A percentile compares a stretch with the other conserved stretches of the same genome.
phyloP scores from a whole-genome alignment of 139 green algal genomes.

The Asterochloris sp. region DNA sequence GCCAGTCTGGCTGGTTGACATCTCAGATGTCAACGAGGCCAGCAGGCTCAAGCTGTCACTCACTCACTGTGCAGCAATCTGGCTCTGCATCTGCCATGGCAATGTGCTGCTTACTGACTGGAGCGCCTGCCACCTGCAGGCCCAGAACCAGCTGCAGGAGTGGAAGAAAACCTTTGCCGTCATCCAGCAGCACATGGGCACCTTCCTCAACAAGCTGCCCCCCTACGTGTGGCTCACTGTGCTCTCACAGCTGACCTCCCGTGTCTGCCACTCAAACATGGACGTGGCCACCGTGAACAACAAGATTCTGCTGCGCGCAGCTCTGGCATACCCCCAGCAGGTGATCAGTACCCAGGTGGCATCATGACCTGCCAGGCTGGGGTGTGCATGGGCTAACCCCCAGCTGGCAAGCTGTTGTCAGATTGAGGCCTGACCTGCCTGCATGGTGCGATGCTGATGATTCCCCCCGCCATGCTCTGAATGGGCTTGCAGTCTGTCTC shows the following conservation, averaged over 20 bases:
- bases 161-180: not conserved
- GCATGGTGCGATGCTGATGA: too few relatives aligned
- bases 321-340: slow-evolving; percentile 36
- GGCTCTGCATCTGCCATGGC: too few relatives aligned
- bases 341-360: not conserved
- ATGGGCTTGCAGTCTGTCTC: too few relatives aligned
- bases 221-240: slow-evolving; percentile 77
- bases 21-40: too few relatives aligned
- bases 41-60: too few relatives aligned
- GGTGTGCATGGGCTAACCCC: too few relatives aligned
- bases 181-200: slow-evolving; percentile 28
- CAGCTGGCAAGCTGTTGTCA: too few relatives aligned
- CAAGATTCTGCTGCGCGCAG: slow-evolving; percentile 45
- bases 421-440: too few relatives aligned
- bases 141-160: slow-evolving; percentile 15
- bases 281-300: slow-evolving; percentile 59
- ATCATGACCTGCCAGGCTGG: too few relatives aligned
- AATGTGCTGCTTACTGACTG: not conserved
- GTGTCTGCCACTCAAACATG: slow-evolving; percentile 78
- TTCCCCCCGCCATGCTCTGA: too few relatives aligned
- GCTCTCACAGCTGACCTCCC: slow-evolving; percentile 89
- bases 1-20: too few relatives aligned
- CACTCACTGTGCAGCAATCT: too few relatives aligned
- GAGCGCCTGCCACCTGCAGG: slow-evolving; percentile 4
- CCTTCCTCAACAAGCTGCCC: slow-evolving; percentile 55